Conservation (phyloP, 225 moss, liverwort and hornwort genomes). For the Pseudisothecium myosuroides region DNA sequence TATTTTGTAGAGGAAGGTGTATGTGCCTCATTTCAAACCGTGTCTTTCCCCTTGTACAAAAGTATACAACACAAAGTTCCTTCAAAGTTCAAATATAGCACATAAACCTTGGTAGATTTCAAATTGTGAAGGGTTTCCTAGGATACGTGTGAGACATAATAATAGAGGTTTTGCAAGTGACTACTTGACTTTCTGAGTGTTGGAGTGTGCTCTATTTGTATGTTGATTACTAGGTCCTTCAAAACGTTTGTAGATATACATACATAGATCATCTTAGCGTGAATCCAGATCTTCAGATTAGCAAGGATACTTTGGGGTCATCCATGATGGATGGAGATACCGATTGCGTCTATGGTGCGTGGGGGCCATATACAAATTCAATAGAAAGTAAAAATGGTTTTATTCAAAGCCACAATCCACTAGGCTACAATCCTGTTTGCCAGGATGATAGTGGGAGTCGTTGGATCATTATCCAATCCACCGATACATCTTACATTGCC, state of each 20-base stretch:
- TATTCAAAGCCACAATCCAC: neutral
- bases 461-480: neutral
- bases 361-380: neutral
- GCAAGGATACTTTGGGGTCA: neutral
- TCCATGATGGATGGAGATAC: neutral
- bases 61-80: neutral
- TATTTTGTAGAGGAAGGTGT: neutral
- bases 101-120: neutral
- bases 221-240: rapidly evolving
- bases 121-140: neutral
- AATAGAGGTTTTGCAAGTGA: neutral
- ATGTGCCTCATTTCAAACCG: neutral
- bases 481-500: neutral
- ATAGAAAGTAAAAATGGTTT: rapidly evolving
- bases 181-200: neutral
- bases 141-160: rapidly evolving
- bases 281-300: neutral
- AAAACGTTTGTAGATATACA: neutral
- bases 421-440: neutral
- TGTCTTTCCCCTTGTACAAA: neutral
- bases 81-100: neutral
- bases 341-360: neutral
- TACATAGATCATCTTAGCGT: neutral
- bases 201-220: too few species aligned
- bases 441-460: neutral